Percentiles rank a stretch among this genome's conserved stretches.
These are phyloP conservation scores for Canavalia gladiata DNA, from an alignment of 306 rosid species.

Conservation along the genomic window DNA sequence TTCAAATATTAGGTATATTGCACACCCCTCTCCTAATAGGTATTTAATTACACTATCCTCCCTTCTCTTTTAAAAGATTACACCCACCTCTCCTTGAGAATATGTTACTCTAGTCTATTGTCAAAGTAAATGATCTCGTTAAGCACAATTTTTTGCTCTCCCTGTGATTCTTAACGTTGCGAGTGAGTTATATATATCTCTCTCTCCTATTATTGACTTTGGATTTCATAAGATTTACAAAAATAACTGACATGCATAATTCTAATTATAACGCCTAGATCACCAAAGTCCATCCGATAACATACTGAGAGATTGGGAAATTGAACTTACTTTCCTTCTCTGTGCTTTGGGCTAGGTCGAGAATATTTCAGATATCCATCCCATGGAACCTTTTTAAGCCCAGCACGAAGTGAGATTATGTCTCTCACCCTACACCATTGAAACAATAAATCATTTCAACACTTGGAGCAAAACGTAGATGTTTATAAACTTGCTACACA, in stretches of 20 bases:
- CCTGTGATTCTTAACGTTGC: background rate
- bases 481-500: background rate
- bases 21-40: no score
- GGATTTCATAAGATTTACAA: background rate
- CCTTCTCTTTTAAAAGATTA: background rate
- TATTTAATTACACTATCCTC: background rate
- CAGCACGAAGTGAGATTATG: constrained; percentile 79
- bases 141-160: background rate
- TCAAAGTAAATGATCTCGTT: background rate
- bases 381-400: constrained; percentile 91
- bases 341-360: constrained; percentile 83
- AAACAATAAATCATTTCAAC: constrained; percentile 29
- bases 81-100: background rate
- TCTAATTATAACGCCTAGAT: background rate
- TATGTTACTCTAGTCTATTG: background rate
- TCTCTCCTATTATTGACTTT: background rate
- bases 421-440: constrained; percentile 72
- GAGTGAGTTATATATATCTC: background rate
- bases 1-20: background rate
- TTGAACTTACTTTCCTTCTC: constrained; percentile 67
- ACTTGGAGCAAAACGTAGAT: constrained; percentile 25
- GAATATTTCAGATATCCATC: constrained; percentile 90
- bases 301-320: constrained; percentile 1
- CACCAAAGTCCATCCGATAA: background rate
- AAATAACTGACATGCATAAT: constrained; percentile 12